A percentile compares a stretch with the other conserved stretches of the same genome.
Conservation (phyloP, 257 asterid genomes). For the Solanum raphanifolium region DNA sequence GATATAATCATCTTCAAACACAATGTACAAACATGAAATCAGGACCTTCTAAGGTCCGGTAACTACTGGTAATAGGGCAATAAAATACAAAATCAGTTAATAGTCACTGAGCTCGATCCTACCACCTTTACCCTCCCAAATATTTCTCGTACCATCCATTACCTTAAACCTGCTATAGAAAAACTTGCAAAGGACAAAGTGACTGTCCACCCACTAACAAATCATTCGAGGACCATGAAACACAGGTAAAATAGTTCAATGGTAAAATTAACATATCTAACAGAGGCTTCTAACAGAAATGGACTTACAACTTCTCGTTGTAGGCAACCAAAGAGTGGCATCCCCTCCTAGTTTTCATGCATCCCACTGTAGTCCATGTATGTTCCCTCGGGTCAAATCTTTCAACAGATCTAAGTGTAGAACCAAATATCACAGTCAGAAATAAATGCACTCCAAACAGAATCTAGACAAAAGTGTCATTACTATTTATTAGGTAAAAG, state of each 20-base stretch:
- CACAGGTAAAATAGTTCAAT: background rate
- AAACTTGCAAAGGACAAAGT: background rate
- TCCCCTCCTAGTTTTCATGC: constrained; percentile 48
- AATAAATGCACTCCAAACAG: background rate
- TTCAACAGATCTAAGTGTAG: constrained; percentile 37
- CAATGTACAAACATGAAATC: background rate
- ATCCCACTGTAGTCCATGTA: constrained; percentile 39
- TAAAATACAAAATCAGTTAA: background rate
- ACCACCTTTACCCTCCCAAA: background rate
- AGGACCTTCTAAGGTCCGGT: background rate
- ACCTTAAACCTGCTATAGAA: background rate
- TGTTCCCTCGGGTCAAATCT: constrained; percentile 66
- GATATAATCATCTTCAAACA: background rate
- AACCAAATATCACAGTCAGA: background rate
- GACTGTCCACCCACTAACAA: background rate
- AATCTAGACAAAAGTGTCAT: background rate
- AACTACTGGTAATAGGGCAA: background rate
- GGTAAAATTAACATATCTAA: background rate
- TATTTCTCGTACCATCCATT: background rate
- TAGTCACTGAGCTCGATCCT: background rate
- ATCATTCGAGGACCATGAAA: background rate
- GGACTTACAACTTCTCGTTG: constrained; percentile 52
- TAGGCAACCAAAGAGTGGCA: constrained; percentile 47
- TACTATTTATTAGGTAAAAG: background rate
- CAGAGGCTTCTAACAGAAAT: background rate